Conservation (phyloP, 2,329 filamentous ascomycete species). For the Penicillium polonicum region DNA sequence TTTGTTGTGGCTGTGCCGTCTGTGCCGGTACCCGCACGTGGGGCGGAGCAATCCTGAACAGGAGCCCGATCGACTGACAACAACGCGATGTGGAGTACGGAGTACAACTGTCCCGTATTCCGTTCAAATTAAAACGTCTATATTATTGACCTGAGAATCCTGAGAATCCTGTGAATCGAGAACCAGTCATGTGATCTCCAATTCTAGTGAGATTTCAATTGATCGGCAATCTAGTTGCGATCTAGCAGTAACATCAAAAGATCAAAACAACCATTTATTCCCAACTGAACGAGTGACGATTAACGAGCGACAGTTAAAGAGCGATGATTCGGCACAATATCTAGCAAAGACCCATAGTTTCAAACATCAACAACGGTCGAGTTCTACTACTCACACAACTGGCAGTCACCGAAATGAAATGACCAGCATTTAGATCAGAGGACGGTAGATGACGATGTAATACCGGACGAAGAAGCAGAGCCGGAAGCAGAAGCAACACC, state of each 20-base stretch:
- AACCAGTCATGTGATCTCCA: background rate
- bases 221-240: background rate
- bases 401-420: no score
- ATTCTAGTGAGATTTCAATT: background rate
- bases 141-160: background rate
- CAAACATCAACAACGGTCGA: no score
- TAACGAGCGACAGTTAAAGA: background rate
- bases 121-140: no score
- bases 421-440: background rate
- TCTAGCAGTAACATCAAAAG: background rate
- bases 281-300: background rate
- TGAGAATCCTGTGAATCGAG: no score
- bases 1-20: slow-evolving; percentile 5
- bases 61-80: background rate
- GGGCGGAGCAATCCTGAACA: background rate
- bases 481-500: background rate
- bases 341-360: background rate
- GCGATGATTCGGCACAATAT: background rate
- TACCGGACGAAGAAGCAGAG: background rate
- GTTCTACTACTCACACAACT: background rate
- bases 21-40: background rate
- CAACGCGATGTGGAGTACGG: background rate
- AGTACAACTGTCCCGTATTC: background rate
- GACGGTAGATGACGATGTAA: background rate
- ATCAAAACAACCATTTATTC: no score